Evolutionary conservation across 1,139 yeast genomes (phyloP), one percentile per base, ranked within the genome.

Genomic region (Suhomyces taliae): DNA sequence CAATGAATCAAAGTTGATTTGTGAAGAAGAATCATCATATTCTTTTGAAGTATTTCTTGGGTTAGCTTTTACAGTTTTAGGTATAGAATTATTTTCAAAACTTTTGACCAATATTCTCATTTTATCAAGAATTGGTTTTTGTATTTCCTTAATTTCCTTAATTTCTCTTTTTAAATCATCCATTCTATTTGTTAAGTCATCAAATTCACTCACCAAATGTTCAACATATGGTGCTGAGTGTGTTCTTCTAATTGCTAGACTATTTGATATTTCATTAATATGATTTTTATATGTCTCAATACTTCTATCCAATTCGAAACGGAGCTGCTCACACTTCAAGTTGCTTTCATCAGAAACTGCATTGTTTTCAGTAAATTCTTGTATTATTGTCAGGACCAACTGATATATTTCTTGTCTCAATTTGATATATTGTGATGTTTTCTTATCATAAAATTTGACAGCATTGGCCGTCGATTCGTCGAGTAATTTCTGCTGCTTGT

Each of bases 121-220:
- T 42, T 70, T 60, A 31, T 70, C 72, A 37, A 74, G 56, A 24
- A 72, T 54, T 1, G 79, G 79, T 44, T 69, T 60, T 47, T 73
- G 72, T 3, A 65, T 61, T 10, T 62, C 60, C 39, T 58, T 60
- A 37, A 72, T 62, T 31, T 63, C 60, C n/a, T 55, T 57, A 14
- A 71, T 62, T 27, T 60, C 64, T 14, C 56, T 52, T 27, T 57
- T 53, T 5, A 69, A 50, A 4, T 45, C 44, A 2, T 54, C 40
- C 44, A 65, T 60, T 19, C 56, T 55, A 3, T 45, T 47, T 8
- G 54, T 40, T 15, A 72, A 55, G 11, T 41, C 44, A 14, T 61
- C 62, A 41, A 59, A 61, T 43, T 67, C 59, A 8, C 45, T 36
- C 10, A 56, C 52, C 12, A 71, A 57, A 7, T 61, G 55, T 3